Evolutionary conservation across 306 rosid species (phyloP).

Genomic region (Macrotyloma uniflorum): DNA sequence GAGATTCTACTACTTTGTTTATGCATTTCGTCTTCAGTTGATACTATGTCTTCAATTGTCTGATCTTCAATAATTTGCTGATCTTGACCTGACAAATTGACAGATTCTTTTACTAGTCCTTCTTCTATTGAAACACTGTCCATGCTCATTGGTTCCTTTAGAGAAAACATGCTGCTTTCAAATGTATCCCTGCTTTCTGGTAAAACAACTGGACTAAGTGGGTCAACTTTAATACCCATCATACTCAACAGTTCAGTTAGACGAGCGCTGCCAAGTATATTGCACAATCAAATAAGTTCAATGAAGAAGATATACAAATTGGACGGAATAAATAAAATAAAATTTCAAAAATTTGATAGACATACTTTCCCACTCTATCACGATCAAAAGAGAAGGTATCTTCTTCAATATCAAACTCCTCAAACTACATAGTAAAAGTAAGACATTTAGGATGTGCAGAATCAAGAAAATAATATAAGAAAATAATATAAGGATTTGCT

Average conservation of each 20-base stretch:
- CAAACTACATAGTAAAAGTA: conserved; percentile 50
- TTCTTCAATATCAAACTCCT: conserved; percentile 52
- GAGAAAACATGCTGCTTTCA: conserved; percentile 43
- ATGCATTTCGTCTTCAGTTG: conserved; percentile 25
- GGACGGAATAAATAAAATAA: not conserved
- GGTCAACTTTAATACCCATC: conserved; percentile 46
- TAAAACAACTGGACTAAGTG: conserved; percentile 37
- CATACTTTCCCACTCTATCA: conserved; percentile 57
- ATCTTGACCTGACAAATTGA: conserved; percentile 40
- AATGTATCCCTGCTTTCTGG: conserved; percentile 29
- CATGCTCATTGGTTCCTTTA: conserved; percentile 36
- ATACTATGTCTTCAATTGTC: conserved; percentile 27
- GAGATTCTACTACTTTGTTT: conserved; percentile 40
- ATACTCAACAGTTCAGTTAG: conserved; percentile 42
- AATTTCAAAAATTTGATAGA: not conserved
- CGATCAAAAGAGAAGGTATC: conserved; percentile 37
- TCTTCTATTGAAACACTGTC: conserved; percentile 24
- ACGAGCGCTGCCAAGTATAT: conserved; percentile 50
- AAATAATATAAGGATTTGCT: not conserved
- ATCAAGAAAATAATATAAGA: conserved; percentile 12
- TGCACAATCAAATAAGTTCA: conserved; percentile 21
- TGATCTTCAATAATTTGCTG: conserved; percentile 40
- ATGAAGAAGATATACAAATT: conserved; percentile 14
- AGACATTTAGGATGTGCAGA: conserved; percentile 21
- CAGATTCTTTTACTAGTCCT: conserved; percentile 39